A percentile compares a stretch with the other conserved stretches of the same genome.
Evolutionary conservation across 768 basidiomycete species (phyloP).

Genomic region (Russula sp.): DNA sequence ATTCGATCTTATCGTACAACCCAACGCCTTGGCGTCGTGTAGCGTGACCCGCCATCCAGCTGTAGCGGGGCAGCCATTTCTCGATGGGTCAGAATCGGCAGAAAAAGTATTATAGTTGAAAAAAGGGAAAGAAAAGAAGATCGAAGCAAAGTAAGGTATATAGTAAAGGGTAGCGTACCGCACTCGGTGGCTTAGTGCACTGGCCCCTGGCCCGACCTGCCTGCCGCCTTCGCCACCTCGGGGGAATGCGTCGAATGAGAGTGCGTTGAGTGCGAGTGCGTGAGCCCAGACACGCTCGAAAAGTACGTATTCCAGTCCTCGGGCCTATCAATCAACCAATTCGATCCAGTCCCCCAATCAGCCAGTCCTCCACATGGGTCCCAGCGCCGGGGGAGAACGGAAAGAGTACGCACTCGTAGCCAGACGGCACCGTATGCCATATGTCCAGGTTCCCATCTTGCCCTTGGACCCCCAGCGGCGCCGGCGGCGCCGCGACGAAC

Average conservation of each 20-base stretch:
- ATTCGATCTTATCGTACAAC: neutral
- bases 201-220: conserved; percentile 10
- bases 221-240: neutral
- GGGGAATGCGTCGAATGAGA: neutral
- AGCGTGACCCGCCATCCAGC: neutral
- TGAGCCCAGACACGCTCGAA: conserved; percentile 17
- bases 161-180: neutral
- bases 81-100: neutral
- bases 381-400: conserved; percentile 3
- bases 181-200: neutral
- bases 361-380: conserved; percentile 7
- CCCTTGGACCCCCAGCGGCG: neutral
- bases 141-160: neutral
- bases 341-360: conserved; percentile 3
- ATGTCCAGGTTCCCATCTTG: conserved; percentile 11
- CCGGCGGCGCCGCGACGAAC: neutral
- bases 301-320: conserved; percentile 24
- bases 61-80: neutral
- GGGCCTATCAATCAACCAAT: conserved; percentile 9
- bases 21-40: too few species aligned
- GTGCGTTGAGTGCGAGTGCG: conserved; percentile 8
- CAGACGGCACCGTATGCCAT: conserved; percentile 21
- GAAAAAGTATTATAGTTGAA: neutral
- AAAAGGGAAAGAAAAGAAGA: neutral
- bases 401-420: conserved; percentile 22